Base-by-base conservation (phyloP, 169 alveolate genomes). In the Plasmodium gaboni region DNA sequence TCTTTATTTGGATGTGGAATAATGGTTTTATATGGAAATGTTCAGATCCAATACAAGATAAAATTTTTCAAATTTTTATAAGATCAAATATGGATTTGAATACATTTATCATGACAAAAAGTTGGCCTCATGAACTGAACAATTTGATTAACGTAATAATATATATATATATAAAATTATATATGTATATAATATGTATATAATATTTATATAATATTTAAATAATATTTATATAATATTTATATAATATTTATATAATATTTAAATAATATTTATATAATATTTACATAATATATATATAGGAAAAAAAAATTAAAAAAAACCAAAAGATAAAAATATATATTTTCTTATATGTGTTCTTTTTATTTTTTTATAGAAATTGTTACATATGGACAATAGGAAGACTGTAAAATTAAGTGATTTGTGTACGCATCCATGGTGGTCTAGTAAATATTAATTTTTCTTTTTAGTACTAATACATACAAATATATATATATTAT, bases 1-100 rank as follows among this genome's bases (percentile, higher is more conserved):
- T 94, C 2, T 73, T 94, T 87, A 93, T 94, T 24, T 94, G 95
- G 95, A 88, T 93, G 1, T 94, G 96, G 96, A 90, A 96, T 5
- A 95, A 93, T 19, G 96, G 96, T 12, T 91, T 93, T 12, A 74
- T 94, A 44, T 94, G 96, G 96, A 88, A 86, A n/a, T 91, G 87
- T 64, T 94, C 96, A 4, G 96, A 94, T 65, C 91, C 93, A 9
- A 53, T 76, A 57, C 95, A 91, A 78, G 96, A 94, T 51, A 65
- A 68, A 13, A 88, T 88, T 85, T 92, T 74, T 17, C 44, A 60
- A 15, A 60, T 60, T 17, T 74, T 74, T 60, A 73, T 74, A 12
- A 74, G 32, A 65, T 60, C 74, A 9, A 73, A 74, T 38, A 74
- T 74, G 88, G 63, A 74, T 19, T 74, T 74, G 42, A 73, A 74